phyloP scores from a whole-genome alignment of 495 filamentous ascomycete species.

The Aspergillus bridgeri region DNA sequence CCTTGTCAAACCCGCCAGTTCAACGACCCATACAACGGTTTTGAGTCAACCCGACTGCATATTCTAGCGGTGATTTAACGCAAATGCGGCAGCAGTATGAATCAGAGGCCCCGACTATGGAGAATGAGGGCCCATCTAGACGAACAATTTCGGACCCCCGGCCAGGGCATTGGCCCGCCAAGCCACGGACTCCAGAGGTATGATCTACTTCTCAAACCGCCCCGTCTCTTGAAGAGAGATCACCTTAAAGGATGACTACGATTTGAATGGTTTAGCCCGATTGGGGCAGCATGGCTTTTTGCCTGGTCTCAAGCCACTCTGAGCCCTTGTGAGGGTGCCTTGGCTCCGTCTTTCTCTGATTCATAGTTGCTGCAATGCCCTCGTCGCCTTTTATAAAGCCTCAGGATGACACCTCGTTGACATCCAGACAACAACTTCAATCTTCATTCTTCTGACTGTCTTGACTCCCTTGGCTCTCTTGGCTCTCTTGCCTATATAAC shows the following conservation, averaged over 20 bases:
- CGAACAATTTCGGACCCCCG: conserved; percentile 1
- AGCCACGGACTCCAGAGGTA: conserved; percentile 1
- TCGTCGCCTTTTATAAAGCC: background rate
- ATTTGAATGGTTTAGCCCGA: conserved; percentile 18
- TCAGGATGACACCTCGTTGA: background rate
- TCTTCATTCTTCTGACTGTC: background rate
- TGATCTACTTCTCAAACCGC: conserved; percentile 7
- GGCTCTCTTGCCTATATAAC: too few species aligned
- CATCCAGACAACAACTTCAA: background rate
- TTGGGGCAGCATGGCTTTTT: conserved; percentile 1
- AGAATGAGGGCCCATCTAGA: background rate
- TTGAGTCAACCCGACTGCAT: conserved; percentile 9
- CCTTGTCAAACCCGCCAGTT: conserved; percentile 11
- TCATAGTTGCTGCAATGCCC: background rate
- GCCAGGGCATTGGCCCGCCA: conserved; percentile 4
- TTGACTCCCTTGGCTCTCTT: background rate
- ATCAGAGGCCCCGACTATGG: conserved; percentile 2
- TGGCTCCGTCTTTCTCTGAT: background rate
- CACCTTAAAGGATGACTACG: conserved; percentile 6
- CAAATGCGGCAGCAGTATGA: conserved; percentile 2
- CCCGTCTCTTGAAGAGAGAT: conserved; percentile 4
- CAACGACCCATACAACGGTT: background rate
- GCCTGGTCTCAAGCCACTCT: conserved; percentile 1
- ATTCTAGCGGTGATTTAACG: conserved; percentile 2
- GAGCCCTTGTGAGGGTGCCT: background rate